Evolutionary conservation across 495 filamentous ascomycete genomes (phyloP).

Genomic region (Penicillium subrubescens): DNA sequence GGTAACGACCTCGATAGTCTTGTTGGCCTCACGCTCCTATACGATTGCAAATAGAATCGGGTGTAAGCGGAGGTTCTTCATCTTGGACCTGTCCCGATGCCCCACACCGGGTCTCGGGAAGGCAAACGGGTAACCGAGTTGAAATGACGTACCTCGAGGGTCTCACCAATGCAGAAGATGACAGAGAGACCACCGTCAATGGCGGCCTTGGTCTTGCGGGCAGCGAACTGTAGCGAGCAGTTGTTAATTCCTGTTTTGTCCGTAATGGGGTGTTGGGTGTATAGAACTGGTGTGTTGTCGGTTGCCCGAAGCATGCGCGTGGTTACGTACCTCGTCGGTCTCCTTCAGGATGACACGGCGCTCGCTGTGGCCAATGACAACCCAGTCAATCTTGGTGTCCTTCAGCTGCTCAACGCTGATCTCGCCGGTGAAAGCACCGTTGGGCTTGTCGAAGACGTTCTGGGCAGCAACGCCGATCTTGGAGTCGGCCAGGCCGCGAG

Average conservation of each 20-base stretch:
- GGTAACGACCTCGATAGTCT: conserved; percentile 91
- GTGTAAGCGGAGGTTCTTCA: conserved; percentile 30
- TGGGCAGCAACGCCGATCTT: conserved; percentile 84
- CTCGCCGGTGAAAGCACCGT: conserved; percentile 96
- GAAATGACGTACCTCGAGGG: conserved; percentile 63
- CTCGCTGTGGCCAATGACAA: conserved; percentile 91
- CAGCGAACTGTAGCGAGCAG: conserved; percentile 61
- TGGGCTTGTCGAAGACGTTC: conserved; percentile 95
- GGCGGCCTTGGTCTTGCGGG: conserved; percentile 89
- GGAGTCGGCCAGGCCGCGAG: conserved; percentile 67
- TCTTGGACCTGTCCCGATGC: conserved; percentile 24
- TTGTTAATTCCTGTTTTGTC: neutral
- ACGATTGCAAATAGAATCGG: conserved; percentile 23
- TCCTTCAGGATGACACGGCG: conserved; percentile 85
- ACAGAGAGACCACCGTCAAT: conserved; percentile 84
- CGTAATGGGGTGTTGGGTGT: neutral
- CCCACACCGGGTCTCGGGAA: conserved; percentile 31
- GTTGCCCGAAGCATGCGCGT: neutral
- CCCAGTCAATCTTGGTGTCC: conserved; percentile 85
- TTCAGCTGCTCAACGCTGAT: conserved; percentile 88
- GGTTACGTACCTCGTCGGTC: conserved; percentile 61
- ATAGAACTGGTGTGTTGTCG: neutral
- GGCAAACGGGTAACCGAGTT: conserved; percentile 28
- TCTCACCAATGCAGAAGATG: conserved; percentile 96
- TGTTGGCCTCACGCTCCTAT: conserved; percentile 78